Percentiles rank a stretch among this genome's conserved stretches.
These are phyloP conservation scores for Cyclocybe aegerita DNA, from an alignment of 768 basidiomycete species.

Conservation along the genomic window DNA sequence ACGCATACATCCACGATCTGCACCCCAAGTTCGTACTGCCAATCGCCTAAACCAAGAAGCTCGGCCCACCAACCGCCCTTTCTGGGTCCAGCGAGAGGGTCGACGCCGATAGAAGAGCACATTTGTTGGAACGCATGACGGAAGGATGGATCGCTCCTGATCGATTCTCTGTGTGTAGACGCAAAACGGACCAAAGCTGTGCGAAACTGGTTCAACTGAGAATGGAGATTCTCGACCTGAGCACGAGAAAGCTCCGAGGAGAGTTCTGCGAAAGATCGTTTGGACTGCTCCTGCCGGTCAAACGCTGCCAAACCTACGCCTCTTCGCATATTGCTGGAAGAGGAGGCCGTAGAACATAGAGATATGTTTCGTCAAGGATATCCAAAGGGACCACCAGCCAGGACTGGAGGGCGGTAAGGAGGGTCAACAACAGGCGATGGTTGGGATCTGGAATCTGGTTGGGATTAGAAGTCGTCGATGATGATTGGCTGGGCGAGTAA, in stretches of 20 bases:
- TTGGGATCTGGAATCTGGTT: too few species aligned
- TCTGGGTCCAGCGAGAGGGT: slow-evolving; percentile 85
- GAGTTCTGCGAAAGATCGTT: slow-evolving; percentile 78
- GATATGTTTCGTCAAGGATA: too few species aligned
- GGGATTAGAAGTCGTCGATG: too few species aligned
- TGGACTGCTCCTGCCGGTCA: slow-evolving; percentile 80
- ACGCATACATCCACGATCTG: slow-evolving; percentile 94
- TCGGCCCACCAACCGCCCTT: slow-evolving; percentile 93
- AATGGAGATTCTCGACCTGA: slow-evolving; percentile 77
- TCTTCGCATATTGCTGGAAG: slow-evolving; percentile 37
- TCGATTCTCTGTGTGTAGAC: slow-evolving; percentile 77
- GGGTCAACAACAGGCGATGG: too few species aligned
- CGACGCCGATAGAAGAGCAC: slow-evolving; percentile 93
- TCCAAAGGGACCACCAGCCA: too few species aligned
- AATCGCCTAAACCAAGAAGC: slow-evolving; percentile 84
- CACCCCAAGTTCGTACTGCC: slow-evolving; percentile 94
- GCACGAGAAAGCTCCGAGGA: slow-evolving; percentile 74
- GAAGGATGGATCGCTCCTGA: slow-evolving; percentile 82
- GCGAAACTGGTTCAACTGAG: slow-evolving; percentile 84
- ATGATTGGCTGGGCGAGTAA: too few species aligned
- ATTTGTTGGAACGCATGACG: slow-evolving; percentile 93
- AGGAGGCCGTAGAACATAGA: not conserved
- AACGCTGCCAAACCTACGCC: slow-evolving; percentile 90
- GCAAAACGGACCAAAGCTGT: slow-evolving; percentile 80
- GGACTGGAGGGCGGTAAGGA: too few species aligned